phyloP scores from a whole-genome alignment of 768 basidiomycete genomes.

The Tricholoma sp. region DNA sequence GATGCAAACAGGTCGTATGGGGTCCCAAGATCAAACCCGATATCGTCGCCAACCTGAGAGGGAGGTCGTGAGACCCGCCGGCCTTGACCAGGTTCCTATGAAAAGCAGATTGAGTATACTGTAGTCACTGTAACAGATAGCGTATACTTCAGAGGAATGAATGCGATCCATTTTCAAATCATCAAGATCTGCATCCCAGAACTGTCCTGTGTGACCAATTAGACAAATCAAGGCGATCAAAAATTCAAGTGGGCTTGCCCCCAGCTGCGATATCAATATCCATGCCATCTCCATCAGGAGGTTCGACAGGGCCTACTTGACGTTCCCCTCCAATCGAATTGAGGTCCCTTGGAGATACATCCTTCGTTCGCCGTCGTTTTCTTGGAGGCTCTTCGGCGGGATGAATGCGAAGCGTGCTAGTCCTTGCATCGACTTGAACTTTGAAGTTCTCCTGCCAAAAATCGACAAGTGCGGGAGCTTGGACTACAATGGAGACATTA shows the following conservation, averaged over 20 bases:
- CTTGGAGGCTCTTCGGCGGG: constrained; percentile 35
- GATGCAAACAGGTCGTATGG: constrained; percentile 42
- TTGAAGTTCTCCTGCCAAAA: constrained; percentile 76
- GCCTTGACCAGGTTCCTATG: constrained; percentile 83
- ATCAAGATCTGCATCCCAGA: constrained; percentile 4
- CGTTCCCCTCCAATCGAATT: neutral
- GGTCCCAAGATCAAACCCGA: constrained; percentile 39
- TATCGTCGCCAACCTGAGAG: constrained; percentile 41
- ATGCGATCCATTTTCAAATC: constrained; percentile 9
- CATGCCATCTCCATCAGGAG: neutral
- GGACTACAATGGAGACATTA: constrained; percentile 38
- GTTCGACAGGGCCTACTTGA: neutral
- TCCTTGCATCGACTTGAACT: constrained; percentile 61
- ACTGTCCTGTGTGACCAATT: neutral
- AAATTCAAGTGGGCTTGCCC: constrained; percentile 1
- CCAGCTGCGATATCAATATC: constrained; percentile 1
- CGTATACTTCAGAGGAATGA: constrained; percentile 55
- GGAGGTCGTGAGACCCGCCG: constrained; percentile 60
- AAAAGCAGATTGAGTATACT: neutral
- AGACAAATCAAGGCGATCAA: neutral
- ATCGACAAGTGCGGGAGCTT: constrained; percentile 57
- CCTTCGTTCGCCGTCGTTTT: constrained; percentile 43
- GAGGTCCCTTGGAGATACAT: neutral
- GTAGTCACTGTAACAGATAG: neutral
- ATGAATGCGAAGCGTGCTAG: constrained; percentile 38